Evolutionary conservation across 2,329 filamentous ascomycete genomes (phyloP).

Genomic region (Clarireedia sp.): DNA sequence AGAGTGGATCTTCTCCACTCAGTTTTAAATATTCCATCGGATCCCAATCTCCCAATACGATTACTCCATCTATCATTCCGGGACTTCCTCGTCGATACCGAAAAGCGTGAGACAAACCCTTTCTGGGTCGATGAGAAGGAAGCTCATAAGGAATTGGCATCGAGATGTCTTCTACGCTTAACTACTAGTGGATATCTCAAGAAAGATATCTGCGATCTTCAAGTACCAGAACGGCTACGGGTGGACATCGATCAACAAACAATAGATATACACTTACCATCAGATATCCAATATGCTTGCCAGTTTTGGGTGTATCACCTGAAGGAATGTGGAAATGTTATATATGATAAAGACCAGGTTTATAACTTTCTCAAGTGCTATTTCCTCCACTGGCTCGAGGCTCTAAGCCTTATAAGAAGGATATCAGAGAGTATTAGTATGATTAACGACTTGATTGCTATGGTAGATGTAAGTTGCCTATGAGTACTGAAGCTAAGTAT

Average conservation of each 20-base stretch:
- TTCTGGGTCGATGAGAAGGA: conserved; percentile 33
- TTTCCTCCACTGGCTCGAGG: conserved; percentile 32
- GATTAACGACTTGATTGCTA: neutral
- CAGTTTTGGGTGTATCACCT: conserved; percentile 16
- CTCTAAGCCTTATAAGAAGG: conserved; percentile 2
- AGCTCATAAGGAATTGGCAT: conserved; percentile 28
- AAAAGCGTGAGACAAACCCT: conserved; percentile 11
- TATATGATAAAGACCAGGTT: conserved; percentile 26
- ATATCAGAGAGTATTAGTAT: neutral
- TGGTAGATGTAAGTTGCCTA: neutral
- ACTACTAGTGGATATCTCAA: conserved; percentile 22
- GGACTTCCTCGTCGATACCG: conserved; percentile 12
- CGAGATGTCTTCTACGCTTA: conserved; percentile 33
- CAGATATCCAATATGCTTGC: conserved; percentile 27
- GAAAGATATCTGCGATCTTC: conserved; percentile 31
- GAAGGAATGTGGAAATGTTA: conserved; percentile 17
- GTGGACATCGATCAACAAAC: conserved; percentile 31
- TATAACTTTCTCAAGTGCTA: conserved; percentile 31
- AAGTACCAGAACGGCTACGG: conserved; percentile 19
- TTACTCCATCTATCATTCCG: conserved; percentile 6
- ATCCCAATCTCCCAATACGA: neutral
- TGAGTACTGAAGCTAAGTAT: neutral
- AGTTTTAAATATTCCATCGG: neutral
- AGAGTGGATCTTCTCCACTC: neutral
- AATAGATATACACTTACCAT: conserved; percentile 19